A percentile compares a stretch with the other conserved stretches of the same genome.
phyloP scores from a whole-genome alignment of 164 flowering plant species.

The Tetracentron sinense region DNA sequence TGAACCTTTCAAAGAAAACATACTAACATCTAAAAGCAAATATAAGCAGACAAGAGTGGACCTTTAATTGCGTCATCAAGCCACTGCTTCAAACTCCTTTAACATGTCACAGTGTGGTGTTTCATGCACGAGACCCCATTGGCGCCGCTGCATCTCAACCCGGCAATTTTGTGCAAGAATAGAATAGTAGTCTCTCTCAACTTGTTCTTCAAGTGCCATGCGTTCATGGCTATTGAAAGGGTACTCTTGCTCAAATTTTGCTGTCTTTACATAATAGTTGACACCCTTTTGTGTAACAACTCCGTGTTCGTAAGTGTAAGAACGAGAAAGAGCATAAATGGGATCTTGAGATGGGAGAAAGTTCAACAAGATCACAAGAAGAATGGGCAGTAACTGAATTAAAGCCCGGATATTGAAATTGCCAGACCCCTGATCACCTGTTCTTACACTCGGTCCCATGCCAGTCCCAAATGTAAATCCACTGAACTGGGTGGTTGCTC shows the following conservation, averaged over 20 bases:
- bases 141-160: constrained; percentile 61
- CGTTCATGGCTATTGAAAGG: constrained; percentile 48
- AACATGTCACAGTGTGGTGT: constrained; percentile 80
- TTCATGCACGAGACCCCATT: constrained; percentile 63
- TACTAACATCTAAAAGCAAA: not conserved
- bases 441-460: constrained; percentile 42
- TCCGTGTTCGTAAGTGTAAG: constrained; percentile 44
- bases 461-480: constrained; percentile 62
- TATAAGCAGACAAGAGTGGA: constrained; percentile 10
- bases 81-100: constrained; percentile 37
- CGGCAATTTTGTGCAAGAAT: constrained; percentile 62
- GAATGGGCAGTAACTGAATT: constrained; percentile 68
- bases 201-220: constrained; percentile 33
- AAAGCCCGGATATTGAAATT: constrained; percentile 42
- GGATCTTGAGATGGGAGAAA: constrained; percentile 74
- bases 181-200: constrained; percentile 59
- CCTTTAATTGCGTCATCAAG: constrained; percentile 32
- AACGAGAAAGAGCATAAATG: constrained; percentile 44
- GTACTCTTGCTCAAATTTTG: constrained; percentile 65
- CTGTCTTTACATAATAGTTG: constrained; percentile 60
- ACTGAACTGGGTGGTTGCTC: constrained; percentile 56
- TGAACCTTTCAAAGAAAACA: not conserved
- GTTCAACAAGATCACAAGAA: constrained; percentile 55
- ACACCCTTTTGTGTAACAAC: constrained; percentile 56
- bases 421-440: constrained; percentile 42